These are phyloP conservation scores for Fragaria nilgerrensis DNA, from an alignment of 306 rosid genomes.

Conservation along the genomic window DNA sequence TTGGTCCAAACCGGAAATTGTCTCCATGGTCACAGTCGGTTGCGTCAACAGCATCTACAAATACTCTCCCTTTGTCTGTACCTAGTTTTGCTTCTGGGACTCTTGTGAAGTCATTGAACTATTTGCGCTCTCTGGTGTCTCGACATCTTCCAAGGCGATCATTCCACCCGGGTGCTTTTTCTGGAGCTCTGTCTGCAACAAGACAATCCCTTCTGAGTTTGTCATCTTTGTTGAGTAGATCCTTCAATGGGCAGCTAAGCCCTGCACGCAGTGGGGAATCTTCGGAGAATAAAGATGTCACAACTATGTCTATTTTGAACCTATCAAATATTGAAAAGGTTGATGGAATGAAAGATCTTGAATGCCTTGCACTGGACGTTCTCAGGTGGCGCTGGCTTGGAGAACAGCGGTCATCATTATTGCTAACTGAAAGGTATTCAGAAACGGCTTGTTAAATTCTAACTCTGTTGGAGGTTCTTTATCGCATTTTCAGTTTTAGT, in stretches of 20 bases:
- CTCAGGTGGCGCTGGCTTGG: conserved; percentile 97
- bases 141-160: conserved; percentile 83
- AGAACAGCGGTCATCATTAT: conserved; percentile 52
- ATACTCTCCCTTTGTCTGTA: conserved; percentile 65
- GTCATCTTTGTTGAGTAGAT: conserved; percentile 86
- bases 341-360: conserved; percentile 67
- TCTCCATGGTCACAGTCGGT: conserved; percentile 57
- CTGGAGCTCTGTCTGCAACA: conserved; percentile 69
- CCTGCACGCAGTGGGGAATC: conserved; percentile 63
- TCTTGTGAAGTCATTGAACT: conserved; percentile 78
- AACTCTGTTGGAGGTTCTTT: conserved; percentile 9
- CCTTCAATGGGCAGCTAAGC: conserved; percentile 77
- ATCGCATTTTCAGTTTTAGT: conserved; percentile 14
- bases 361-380: conserved; percentile 73
- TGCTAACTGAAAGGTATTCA: conserved; percentile 59
- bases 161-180: conserved; percentile 84
- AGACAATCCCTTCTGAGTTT: conserved; percentile 86
- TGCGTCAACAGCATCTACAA: conserved; percentile 53
- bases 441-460: conserved; percentile 24
- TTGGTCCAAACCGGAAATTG: conserved; percentile 52
- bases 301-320: conserved; percentile 56
- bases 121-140: conserved; percentile 91
- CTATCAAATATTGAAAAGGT: conserved; percentile 57
- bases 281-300: conserved; percentile 60
- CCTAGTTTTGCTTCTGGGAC: conserved; percentile 79